Percentiles rank a stretch among this genome's conserved stretches.
These are phyloP conservation scores for Pyricularia sp. DNA, from an alignment of 2,329 filamentous ascomycete species.

Conservation along the genomic window DNA sequence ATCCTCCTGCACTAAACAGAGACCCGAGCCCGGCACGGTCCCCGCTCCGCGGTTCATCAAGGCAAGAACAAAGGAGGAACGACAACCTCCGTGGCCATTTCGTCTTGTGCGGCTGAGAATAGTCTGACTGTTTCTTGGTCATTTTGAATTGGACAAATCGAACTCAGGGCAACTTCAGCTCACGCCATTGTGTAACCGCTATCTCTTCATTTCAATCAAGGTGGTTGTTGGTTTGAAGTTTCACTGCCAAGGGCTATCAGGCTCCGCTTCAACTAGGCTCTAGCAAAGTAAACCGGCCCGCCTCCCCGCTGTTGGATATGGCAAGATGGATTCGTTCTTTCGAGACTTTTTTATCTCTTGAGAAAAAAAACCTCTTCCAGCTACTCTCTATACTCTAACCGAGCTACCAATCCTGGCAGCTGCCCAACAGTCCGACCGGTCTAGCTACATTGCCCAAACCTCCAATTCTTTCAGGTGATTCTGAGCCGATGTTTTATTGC, in stretches of 20 bases:
- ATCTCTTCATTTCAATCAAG: not conserved
- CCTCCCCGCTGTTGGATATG: not conserved
- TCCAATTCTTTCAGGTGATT: not conserved
- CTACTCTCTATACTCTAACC: not conserved
- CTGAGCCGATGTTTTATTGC: not conserved
- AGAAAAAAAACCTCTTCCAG: not conserved
- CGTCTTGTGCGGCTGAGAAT: not conserved
- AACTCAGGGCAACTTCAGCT: not conserved
- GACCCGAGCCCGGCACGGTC: not conserved
- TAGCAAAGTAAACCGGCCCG: not conserved
- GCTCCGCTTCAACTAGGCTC: not conserved
- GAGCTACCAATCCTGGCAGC: not conserved
- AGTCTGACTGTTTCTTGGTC: not conserved
- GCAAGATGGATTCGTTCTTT: not conserved
- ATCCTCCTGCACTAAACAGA: not conserved
- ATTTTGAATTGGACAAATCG: not conserved
- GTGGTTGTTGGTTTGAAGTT: not conserved
- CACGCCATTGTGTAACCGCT: not conserved
- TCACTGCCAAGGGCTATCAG: not conserved
- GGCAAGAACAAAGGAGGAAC: not conserved
- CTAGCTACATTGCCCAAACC: not conserved
- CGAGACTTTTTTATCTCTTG: not conserved
- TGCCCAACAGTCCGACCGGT: too few species aligned
- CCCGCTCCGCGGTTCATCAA: not conserved
- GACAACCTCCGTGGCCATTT: not conserved